A percentile compares a stretch with the other conserved stretches of the same genome.
These are phyloP conservation scores for Clavulina sp. DNA, from an alignment of 768 basidiomycete genomes.

Conservation along the genomic window DNA sequence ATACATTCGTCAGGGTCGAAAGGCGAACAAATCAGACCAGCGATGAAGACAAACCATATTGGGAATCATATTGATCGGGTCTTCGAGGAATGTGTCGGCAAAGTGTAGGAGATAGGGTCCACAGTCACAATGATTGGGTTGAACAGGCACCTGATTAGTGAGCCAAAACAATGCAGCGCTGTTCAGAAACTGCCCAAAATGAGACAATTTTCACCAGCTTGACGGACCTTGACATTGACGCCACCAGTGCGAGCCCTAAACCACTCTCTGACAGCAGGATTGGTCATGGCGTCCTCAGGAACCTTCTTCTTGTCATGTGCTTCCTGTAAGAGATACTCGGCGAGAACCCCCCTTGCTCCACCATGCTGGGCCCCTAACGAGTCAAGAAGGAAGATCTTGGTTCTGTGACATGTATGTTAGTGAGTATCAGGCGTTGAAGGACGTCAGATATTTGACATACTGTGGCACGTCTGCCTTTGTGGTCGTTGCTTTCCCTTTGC, in stretches of 20 bases:
- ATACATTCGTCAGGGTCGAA: no score
- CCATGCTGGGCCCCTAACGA: slow-evolving; percentile 51
- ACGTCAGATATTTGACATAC: background rate
- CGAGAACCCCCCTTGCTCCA: slow-evolving; percentile 32
- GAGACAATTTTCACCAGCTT: background rate
- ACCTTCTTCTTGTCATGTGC: slow-evolving; percentile 50
- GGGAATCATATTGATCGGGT: slow-evolving; percentile 33
- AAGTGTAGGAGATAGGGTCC: slow-evolving; percentile 86
- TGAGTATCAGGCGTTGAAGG: background rate
- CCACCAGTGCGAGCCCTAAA: slow-evolving; percentile 20
- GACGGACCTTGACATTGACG: slow-evolving; percentile 35
- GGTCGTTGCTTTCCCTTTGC: background rate
- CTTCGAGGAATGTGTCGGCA: slow-evolving; percentile 51
- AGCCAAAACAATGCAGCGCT: background rate
- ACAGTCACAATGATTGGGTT: slow-evolving; percentile 84
- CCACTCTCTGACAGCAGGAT: background rate
- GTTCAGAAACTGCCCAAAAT: background rate
- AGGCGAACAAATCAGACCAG: background rate
- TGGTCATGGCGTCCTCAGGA: slow-evolving; percentile 18
- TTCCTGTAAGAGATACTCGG: slow-evolving; percentile 53
- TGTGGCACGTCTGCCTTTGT: background rate
- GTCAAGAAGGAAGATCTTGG: slow-evolving; percentile 77
- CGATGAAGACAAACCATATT: background rate
- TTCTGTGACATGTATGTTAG: slow-evolving; percentile 25
- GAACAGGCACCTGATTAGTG: slow-evolving; percentile 55